phyloP scores from a whole-genome alignment of 495 filamentous ascomycete species.

The Xylaria curta region DNA sequence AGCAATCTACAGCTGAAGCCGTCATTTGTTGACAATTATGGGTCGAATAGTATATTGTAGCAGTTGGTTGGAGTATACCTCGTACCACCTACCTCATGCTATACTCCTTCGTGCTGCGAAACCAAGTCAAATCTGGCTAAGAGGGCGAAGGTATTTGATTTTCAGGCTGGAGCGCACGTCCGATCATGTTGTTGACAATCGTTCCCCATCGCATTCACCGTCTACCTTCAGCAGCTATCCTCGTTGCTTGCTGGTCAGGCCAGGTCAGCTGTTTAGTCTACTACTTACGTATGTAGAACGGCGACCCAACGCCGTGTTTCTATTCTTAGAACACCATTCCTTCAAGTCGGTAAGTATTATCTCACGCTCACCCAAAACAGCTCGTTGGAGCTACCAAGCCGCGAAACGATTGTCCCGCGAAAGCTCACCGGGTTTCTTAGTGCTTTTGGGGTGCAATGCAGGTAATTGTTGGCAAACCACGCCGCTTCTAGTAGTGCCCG shows the following conservation, averaged over 20 bases:
- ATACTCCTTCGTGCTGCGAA: neutral
- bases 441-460: slow-evolving; percentile 25
- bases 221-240: neutral
- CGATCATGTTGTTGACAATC: neutral
- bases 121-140: slow-evolving; percentile 6
- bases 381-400: slow-evolving; percentile 18
- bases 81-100: neutral
- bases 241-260: slow-evolving; percentile 11
- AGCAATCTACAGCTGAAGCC: slow-evolving; percentile 16
- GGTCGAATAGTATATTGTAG: slow-evolving; percentile 2
- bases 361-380: slow-evolving; percentile 6
- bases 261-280: slow-evolving; percentile 27
- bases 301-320: slow-evolving; percentile 13
- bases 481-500: slow-evolving; percentile 16
- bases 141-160: neutral
- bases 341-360: neutral
- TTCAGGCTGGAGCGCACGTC: neutral
- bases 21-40: slow-evolving; percentile 10
- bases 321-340: slow-evolving; percentile 22
- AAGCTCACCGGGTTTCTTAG: slow-evolving; percentile 13
- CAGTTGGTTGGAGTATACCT: neutral
- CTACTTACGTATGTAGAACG: slow-evolving; percentile 3
- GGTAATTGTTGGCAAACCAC: slow-evolving; percentile 23
- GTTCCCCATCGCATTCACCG: neutral
- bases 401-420: neutral